Evolutionary conservation across 2,329 filamentous ascomycete genomes (phyloP).

Genomic region (Phyllosticta citriasiana): DNA sequence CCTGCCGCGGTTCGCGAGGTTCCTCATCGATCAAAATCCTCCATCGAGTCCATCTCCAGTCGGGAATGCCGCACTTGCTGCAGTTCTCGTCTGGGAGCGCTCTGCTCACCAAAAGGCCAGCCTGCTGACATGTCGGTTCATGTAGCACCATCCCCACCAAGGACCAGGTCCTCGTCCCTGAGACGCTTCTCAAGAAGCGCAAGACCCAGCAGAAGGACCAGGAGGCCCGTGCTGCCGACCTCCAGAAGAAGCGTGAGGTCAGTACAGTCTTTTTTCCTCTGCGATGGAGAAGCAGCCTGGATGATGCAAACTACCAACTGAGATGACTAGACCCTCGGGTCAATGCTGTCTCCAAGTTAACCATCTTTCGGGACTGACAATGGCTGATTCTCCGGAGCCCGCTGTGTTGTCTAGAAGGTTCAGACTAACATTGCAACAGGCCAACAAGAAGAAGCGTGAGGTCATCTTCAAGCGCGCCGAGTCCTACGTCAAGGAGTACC

Average conservation of each 20-base stretch:
- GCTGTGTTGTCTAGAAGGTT: constrained; percentile 16
- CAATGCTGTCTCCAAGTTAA: constrained; percentile 97
- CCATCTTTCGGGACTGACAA: constrained; percentile 99
- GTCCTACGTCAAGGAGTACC: constrained; percentile 99
- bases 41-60: constrained; percentile 69
- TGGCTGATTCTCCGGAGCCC: constrained; percentile 20
- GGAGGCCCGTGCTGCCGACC: constrained; percentile 70
- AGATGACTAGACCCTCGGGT: constrained; percentile 83
- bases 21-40: constrained; percentile 67
- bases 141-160: constrained; percentile 81
- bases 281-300: constrained; percentile 26
- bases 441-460: constrained; percentile 96
- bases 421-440: constrained; percentile 45
- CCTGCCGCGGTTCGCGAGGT: constrained; percentile 16
- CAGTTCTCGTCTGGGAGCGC: constrained; percentile 86
- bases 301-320: constrained; percentile 84
- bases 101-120: constrained; percentile 44
- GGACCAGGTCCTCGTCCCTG: constrained; percentile 93
- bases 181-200: constrained; percentile 99
- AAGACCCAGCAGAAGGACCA: constrained; percentile 99
- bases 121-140: constrained; percentile 43
- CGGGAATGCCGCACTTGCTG: constrained; percentile 88
- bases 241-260: constrained; percentile 86
- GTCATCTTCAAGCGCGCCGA: constrained; percentile 99
- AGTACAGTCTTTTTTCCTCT: constrained; percentile 25